Evolutionary conservation across 2,329 filamentous ascomycete species (phyloP).

Genomic region (Neofusicoccum cordaticola): DNA sequence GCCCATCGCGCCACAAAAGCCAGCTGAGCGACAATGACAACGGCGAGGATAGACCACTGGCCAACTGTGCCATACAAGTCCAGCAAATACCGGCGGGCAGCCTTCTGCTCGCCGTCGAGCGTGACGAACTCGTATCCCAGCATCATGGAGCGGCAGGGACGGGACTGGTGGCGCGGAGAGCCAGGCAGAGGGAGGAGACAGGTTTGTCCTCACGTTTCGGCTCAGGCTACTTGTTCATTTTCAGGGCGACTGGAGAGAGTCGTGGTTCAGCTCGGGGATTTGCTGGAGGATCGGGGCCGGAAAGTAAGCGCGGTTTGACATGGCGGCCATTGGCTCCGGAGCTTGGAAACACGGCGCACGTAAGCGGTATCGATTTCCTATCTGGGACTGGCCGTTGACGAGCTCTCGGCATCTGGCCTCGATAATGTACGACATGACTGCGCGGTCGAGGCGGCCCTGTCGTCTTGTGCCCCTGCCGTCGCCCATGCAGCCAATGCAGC

Average conservation of each 20-base stretch:
- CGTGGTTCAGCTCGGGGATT: not conserved
- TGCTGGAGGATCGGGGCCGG: not conserved
- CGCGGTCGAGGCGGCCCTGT: no score
- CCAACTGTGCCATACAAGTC: constrained; percentile 55
- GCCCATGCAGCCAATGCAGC: no score
- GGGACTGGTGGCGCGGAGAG: not conserved
- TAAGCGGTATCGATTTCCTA: not conserved
- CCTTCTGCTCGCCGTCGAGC: constrained; percentile 49
- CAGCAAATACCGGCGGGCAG: constrained; percentile 52
- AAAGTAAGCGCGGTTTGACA: constrained; percentile 5
- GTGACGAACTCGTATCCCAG: constrained; percentile 54
- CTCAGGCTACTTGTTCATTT: constrained; percentile 1
- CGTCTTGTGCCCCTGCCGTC: no score
- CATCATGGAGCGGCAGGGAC: not conserved
- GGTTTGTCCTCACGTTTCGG: not conserved
- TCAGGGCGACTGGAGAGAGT: not conserved
- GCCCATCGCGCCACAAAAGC: constrained; percentile 29
- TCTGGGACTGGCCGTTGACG: not conserved
- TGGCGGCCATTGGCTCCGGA: not conserved
- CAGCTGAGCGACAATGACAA: constrained; percentile 43
- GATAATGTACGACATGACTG: no score
- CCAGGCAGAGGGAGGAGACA: not conserved
- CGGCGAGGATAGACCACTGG: constrained; percentile 52
- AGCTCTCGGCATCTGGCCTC: no score
- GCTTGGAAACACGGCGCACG: not conserved